Percentiles rank a stretch among this genome's conserved stretches.
phyloP scores from a whole-genome alignment of 306 rosid genomes.

The Vigna nakashimae region DNA sequence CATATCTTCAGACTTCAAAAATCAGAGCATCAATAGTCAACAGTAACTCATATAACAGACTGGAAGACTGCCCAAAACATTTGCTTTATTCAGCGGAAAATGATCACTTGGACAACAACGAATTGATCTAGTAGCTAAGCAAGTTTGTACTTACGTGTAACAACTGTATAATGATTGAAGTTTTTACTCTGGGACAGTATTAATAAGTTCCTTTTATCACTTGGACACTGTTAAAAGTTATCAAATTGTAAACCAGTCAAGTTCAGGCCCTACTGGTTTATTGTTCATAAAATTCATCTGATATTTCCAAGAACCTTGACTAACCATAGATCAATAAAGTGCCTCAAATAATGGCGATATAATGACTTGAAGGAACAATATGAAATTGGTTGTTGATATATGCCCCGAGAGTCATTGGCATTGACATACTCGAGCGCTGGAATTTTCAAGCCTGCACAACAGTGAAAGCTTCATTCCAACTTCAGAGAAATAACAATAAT shows the following conservation, averaged over 20 bases:
- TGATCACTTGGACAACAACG: not conserved
- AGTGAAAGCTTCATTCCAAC: conserved; percentile 12
- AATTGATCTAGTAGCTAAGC: conserved; percentile 11
- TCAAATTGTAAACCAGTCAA: not conserved
- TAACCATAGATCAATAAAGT: conserved; percentile 15
- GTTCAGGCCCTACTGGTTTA: conserved; percentile 13
- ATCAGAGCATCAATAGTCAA: conserved; percentile 11
- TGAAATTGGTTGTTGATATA: not conserved
- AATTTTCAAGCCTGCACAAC: conserved; percentile 9
- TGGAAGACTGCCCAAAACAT: not conserved
- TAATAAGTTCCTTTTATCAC: not conserved
- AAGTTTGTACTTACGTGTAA: not conserved
- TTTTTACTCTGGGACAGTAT: conserved; percentile 7
- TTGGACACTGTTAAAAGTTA: not conserved
- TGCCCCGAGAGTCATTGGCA: conserved; percentile 19
- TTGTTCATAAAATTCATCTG: conserved; percentile 20
- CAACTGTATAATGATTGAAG: not conserved
- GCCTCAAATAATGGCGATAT: conserved; percentile 8
- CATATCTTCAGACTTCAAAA: conserved; percentile 7
- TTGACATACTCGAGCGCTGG: conserved; percentile 9
- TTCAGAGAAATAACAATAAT: conserved; percentile 1
- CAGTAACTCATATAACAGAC: conserved; percentile 3
- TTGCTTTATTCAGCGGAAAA: conserved; percentile 24
- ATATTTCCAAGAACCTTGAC: conserved; percentile 16
- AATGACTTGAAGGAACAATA: conserved; percentile 11